Evolutionary conservation across 2,329 filamentous ascomycete genomes (phyloP).

Genomic region (Fusarium veterinarium): DNA sequence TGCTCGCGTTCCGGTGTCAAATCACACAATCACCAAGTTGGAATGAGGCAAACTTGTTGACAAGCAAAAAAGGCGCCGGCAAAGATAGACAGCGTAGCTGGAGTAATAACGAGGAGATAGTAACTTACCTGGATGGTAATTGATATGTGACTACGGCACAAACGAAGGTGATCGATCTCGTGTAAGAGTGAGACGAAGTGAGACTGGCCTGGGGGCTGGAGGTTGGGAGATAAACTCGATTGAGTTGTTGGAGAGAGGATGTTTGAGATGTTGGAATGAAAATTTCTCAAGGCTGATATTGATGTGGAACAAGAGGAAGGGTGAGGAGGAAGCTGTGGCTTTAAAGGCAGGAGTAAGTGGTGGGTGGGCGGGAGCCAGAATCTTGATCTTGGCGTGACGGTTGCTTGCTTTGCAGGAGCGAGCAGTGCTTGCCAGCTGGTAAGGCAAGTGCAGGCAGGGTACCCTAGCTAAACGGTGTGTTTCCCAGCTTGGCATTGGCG

Average conservation of each 20-base stretch:
- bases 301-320: constrained; percentile 37
- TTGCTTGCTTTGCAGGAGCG: constrained; percentile 32
- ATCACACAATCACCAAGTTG: constrained; percentile 9
- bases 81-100: background rate
- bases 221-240: constrained; percentile 15
- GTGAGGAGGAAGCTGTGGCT: constrained; percentile 38
- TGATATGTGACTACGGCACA: constrained; percentile 36
- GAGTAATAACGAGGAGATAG: background rate
- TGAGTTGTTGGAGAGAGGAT: constrained; percentile 35
- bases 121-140: constrained; percentile 27
- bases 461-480: constrained; percentile 12
- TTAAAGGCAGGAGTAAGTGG: constrained; percentile 41
- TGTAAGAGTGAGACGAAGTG: constrained; percentile 33
- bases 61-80: background rate
- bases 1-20: constrained; percentile 8
- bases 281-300: constrained; percentile 30
- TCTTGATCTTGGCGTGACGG: constrained; percentile 36
- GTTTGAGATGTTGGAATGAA: constrained; percentile 41
- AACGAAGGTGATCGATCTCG: constrained; percentile 38
- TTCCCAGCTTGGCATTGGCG: constrained; percentile 32
- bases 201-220: constrained; percentile 26
- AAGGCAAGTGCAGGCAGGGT: constrained; percentile 30
- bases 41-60: constrained; percentile 13
- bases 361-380: constrained; percentile 22
- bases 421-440: constrained; percentile 27